Evolutionary conservation across 805 yeast species (phyloP), one percentile per base, ranked within the genome.

Genomic region (Naumovozyma castellii): DNA sequence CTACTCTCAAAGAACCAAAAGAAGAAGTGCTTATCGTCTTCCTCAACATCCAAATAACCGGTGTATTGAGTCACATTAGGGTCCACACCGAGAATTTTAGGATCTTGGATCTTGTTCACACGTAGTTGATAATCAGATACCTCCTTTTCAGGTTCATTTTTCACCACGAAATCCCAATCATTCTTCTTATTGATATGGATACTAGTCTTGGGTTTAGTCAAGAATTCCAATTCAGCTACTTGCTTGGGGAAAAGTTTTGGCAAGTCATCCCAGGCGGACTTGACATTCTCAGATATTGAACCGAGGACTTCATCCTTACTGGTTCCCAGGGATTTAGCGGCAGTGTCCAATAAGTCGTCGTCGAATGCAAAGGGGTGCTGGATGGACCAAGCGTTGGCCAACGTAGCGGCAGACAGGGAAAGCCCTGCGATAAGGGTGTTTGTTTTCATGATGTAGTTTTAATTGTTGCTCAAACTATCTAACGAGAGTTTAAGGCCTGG

Each of bases 21-120:
- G 67, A 84, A 85, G 58, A 85, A 79, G 65, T 86, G 96, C 65
- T 86, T 86, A 57, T 85, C 96, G 49, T 79, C 85, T 37, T 80
- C 84, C 43, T 70, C 75, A 38, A 83, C 76, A 61, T 86, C 95
- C 57, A 86, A 74, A 62, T 86, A 86, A 39, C 96, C 96, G 29
- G 88, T 71, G 59, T 75, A 80, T 62, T 86, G 95, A 56, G 80
- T 76, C 37, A 85, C 95, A 33, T 59, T 56, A 8, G 69, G 65
- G 65, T 90, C 97, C 42, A 88, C 65, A 14, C 94, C 94, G 49
- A 88, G 72, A 30, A 65, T 68, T 46, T 71, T 68, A 12, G 94
- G 94, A 47, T 73, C 65, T 32, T 49, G 47, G 25, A 70, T 57
- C 52, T 67, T 67, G 62, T 73, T 73, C 50, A 77, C 75, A 56